Evolutionary conservation across 306 rosid species (phyloP).

Genomic region (Dalbergia cochinchinensis): DNA sequence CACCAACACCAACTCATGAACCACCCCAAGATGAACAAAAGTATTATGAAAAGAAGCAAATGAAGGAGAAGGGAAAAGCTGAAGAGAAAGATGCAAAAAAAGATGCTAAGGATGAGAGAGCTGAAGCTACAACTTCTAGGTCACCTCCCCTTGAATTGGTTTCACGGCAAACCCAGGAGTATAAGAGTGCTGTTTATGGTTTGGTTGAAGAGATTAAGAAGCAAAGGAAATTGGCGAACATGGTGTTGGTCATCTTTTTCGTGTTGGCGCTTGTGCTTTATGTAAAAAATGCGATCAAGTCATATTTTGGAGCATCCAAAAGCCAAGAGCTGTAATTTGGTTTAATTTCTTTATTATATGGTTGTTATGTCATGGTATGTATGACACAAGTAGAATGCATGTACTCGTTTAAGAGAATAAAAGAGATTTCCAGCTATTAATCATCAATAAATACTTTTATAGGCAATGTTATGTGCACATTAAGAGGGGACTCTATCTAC

Average conservation of each 20-base stretch:
- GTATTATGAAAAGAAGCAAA: background rate
- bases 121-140: background rate
- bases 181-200: conserved; percentile 34
- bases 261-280: conserved; percentile 38
- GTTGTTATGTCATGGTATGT: background rate
- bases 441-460: background rate
- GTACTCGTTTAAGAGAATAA: background rate
- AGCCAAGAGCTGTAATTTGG: conserved; percentile 25
- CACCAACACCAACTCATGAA: conserved; percentile 1
- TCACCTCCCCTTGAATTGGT: background rate
- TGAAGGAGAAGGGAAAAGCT: background rate
- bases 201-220: conserved; percentile 39
- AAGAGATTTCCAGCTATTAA: background rate
- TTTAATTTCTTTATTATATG: background rate
- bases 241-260: conserved; percentile 17
- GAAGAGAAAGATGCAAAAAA: background rate
- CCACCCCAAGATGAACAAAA: background rate
- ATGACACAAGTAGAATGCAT: background rate
- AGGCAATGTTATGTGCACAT: too few relatives aligned
- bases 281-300: conserved; percentile 32
- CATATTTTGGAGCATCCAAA: conserved; percentile 39
- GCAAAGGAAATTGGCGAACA: conserved; percentile 27
- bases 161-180: conserved; percentile 32
- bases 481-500: too few relatives aligned
- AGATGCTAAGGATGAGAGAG: background rate